phyloP scores from a whole-genome alignment of 2,329 filamentous ascomycete genomes.

The Akanthomyces lecanii region DNA sequence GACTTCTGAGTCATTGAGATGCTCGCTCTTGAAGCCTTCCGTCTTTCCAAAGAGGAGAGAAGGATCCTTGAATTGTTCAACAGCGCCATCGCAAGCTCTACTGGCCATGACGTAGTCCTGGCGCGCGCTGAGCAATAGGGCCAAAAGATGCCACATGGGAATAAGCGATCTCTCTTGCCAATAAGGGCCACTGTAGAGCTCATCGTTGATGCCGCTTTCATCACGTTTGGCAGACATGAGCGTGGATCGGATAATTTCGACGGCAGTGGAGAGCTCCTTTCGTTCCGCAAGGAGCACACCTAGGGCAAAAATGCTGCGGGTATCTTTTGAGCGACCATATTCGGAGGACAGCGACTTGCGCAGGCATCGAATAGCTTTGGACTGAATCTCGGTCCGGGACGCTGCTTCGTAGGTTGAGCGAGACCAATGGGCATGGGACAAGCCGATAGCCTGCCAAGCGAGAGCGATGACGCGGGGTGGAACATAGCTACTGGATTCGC shows the following conservation, averaged over 20 bases:
- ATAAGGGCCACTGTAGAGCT: slow-evolving; percentile 44
- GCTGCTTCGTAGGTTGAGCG: slow-evolving; percentile 72
- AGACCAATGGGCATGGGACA: slow-evolving; percentile 85
- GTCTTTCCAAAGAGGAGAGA: slow-evolving; percentile 64
- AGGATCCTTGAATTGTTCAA: slow-evolving; percentile 80
- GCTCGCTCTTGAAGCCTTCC: slow-evolving; percentile 58
- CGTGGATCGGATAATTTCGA: slow-evolving; percentile 75
- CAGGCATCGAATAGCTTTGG: slow-evolving; percentile 71
- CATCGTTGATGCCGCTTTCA: slow-evolving; percentile 37
- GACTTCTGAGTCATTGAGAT: slow-evolving; percentile 54
- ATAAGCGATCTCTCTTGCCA: slow-evolving; percentile 65
- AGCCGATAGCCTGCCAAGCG: slow-evolving; percentile 79
- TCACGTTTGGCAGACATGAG: slow-evolving; percentile 55
- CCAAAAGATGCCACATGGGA: slow-evolving; percentile 86
- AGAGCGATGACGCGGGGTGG: slow-evolving; percentile 60
- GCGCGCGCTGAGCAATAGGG: slow-evolving; percentile 77
- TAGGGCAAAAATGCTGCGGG: slow-evolving; percentile 75
- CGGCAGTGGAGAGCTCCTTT: slow-evolving; percentile 72
- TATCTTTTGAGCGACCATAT: slow-evolving; percentile 60
- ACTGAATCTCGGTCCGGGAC: slow-evolving; percentile 66
- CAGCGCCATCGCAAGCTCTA: slow-evolving; percentile 81
- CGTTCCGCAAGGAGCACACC: slow-evolving; percentile 85
- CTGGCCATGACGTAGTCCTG: slow-evolving; percentile 79
- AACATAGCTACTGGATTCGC: slow-evolving; percentile 38
- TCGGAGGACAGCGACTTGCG: slow-evolving; percentile 67